These are phyloP conservation scores for Scorias spongiosa DNA, from an alignment of 2,329 filamentous ascomycete genomes.

Conservation along the genomic window DNA sequence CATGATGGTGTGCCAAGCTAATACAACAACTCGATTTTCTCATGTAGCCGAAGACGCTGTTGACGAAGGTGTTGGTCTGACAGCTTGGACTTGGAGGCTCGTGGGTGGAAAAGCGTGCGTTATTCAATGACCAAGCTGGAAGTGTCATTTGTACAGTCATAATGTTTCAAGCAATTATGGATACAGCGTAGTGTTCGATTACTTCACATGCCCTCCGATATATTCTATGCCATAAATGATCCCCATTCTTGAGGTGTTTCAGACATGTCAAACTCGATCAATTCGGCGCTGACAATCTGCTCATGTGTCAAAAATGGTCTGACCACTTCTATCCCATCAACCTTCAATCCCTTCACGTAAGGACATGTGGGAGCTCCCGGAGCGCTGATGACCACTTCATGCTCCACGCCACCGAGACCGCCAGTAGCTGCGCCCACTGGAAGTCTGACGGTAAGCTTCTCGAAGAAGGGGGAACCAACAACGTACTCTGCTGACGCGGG, in stretches of 20 bases:
- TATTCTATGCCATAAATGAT: neutral
- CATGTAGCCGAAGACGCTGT: neutral
- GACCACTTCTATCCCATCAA: slow-evolving; percentile 24
- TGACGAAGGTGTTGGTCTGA: too few species aligned
- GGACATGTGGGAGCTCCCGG: slow-evolving; percentile 26
- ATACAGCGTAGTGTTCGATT: too few species aligned
- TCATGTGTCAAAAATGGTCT: slow-evolving; percentile 25
- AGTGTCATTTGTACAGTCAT: too few species aligned
- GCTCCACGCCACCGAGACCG: slow-evolving; percentile 12
- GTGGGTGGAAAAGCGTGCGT: too few species aligned
- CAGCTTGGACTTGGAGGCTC: too few species aligned
- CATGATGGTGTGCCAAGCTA: slow-evolving; percentile 49
- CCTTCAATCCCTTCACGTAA: slow-evolving; percentile 26
- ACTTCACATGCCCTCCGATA: neutral
- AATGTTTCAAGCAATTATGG: too few species aligned
- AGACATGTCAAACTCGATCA: slow-evolving; percentile 33
- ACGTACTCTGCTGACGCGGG: slow-evolving; percentile 31
- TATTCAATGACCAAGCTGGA: too few species aligned
- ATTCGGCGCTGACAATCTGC: slow-evolving; percentile 25
- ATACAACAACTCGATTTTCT: too few species aligned
- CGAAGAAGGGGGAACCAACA: slow-evolving; percentile 32
- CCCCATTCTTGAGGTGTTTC: slow-evolving; percentile 23
- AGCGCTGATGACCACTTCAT: slow-evolving; percentile 25
- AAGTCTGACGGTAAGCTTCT: slow-evolving; percentile 26
- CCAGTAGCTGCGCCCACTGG: slow-evolving; percentile 20